These are phyloP conservation scores for Penicillium ucsense DNA, from an alignment of 495 filamentous ascomycete genomes.

Conservation along the genomic window DNA sequence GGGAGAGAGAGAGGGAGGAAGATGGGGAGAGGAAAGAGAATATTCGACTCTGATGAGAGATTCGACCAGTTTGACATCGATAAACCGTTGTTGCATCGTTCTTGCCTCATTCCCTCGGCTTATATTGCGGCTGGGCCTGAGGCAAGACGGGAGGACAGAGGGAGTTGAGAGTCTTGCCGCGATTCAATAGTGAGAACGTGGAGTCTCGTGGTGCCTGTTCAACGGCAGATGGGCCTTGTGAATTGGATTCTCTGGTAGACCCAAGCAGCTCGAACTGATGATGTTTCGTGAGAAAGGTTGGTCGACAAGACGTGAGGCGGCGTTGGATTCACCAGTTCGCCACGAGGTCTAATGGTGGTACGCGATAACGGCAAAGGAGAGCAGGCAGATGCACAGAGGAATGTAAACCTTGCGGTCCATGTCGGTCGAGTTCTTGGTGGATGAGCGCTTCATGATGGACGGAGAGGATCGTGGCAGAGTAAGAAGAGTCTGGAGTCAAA, in stretches of 20 bases:
- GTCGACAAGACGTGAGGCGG: not conserved
- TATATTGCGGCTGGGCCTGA: not conserved
- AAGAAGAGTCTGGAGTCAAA: not conserved
- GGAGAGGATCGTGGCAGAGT: not conserved
- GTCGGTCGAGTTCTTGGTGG: conserved; percentile 11
- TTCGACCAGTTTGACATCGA: too few relatives aligned
- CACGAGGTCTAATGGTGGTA: conserved; percentile 23
- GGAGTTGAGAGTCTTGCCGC: too few relatives aligned
- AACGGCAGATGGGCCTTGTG: too few relatives aligned
- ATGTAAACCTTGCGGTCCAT: conserved; percentile 34
- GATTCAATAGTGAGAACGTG: too few relatives aligned
- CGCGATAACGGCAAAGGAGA: conserved; percentile 36
- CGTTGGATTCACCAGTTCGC: conserved; percentile 1
- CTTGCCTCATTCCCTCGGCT: not conserved
- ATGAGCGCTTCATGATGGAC: conserved; percentile 15
- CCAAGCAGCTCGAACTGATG: not conserved
- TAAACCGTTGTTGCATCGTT: not conserved
- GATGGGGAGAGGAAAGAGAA: not conserved
- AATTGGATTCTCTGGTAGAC: too few relatives aligned
- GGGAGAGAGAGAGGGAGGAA: not conserved
- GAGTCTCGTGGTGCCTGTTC: too few relatives aligned
- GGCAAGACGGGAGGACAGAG: too few relatives aligned
- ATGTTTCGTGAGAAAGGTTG: not conserved
- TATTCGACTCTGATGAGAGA: not conserved
- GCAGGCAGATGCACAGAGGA: conserved; percentile 34